Percentiles rank a stretch among this genome's conserved stretches.
phyloP scores from a whole-genome alignment of 495 filamentous ascomycete species.

The Lentithecium fluviatile region DNA sequence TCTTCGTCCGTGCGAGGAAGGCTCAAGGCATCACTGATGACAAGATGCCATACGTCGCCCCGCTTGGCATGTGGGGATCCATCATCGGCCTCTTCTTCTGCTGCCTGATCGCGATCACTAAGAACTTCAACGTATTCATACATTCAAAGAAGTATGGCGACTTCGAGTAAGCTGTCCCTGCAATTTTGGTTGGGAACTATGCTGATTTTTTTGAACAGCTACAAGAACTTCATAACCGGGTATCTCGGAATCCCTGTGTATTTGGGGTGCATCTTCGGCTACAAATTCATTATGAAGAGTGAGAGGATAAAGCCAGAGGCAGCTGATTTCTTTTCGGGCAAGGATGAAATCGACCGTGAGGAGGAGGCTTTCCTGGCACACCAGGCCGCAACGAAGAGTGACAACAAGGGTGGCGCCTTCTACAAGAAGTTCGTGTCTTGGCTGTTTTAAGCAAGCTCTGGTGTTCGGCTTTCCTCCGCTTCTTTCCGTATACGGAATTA shows the following conservation, averaged over 20 bases:
- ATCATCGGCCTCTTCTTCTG: conserved; percentile 67
- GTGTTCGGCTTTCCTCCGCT: conserved; percentile 29
- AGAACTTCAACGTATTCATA: conserved; percentile 74
- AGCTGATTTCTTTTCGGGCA: conserved; percentile 70
- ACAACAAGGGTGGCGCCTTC: conserved; percentile 49
- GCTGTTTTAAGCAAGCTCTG: conserved; percentile 56
- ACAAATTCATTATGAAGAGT: conserved; percentile 59
- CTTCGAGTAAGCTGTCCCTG: conserved; percentile 46
- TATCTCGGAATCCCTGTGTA: conserved; percentile 83
- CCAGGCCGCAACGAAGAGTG: conserved; percentile 50
- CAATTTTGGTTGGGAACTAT: not conserved
- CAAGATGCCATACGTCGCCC: conserved; percentile 69
- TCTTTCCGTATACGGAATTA: not conserved
- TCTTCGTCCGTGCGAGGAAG: conserved; percentile 69
- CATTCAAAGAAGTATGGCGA: conserved; percentile 50
- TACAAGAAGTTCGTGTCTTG: conserved; percentile 65
- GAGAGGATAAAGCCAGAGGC: conserved; percentile 55
- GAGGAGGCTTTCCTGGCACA: conserved; percentile 66
- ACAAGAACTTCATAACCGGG: conserved; percentile 68
- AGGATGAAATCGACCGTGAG: conserved; percentile 70
- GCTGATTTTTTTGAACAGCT: conserved; percentile 26
- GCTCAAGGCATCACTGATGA: conserved; percentile 68
- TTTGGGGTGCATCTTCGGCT: conserved; percentile 64
- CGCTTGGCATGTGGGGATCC: conserved; percentile 66
- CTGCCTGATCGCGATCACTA: conserved; percentile 68